phyloP scores from a whole-genome alignment of 805 yeast species.

The Yueomyces sinensis region DNA sequence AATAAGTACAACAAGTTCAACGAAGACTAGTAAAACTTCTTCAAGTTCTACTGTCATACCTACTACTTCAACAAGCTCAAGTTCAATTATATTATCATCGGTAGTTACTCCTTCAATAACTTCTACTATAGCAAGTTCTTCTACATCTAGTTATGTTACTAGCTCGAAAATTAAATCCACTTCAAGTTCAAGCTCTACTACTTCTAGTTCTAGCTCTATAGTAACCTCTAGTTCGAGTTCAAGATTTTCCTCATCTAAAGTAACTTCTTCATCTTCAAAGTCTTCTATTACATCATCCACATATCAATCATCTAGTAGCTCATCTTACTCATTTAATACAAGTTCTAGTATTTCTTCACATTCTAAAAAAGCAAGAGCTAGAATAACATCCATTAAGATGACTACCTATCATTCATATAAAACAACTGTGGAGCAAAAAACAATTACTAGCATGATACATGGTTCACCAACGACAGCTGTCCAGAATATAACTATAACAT shows the following conservation, averaged over 20 bases:
- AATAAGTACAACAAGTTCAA: conserved; percentile 1
- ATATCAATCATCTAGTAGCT: conserved; percentile 9
- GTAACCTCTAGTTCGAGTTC: neutral
- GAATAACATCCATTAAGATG: neutral
- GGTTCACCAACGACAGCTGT: conserved; percentile 24
- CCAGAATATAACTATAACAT: conserved; percentile 21
- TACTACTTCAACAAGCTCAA: neutral
- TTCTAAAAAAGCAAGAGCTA: neutral
- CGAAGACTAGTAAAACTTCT: neutral
- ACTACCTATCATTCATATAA: neutral
- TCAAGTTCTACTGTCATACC: conserved; percentile 2
- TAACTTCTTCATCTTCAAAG: neutral
- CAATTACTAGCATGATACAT: conserved; percentile 20
- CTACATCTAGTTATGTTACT: conserved; percentile 1
- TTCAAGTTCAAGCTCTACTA: neutral
- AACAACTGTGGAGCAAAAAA: conserved; percentile 3
- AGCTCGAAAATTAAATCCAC: neutral
- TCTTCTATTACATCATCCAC: conserved; percentile 1
- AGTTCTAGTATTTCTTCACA: conserved; percentile 1
- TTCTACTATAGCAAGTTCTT: neutral
- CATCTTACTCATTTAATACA: conserved; percentile 5
- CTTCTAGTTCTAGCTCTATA: neutral
- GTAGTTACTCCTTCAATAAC: neutral
- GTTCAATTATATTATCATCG: neutral
- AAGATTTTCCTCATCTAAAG: neutral